Evolutionary conservation across 345 rosid species (phyloP).

Genomic region (Gossypium herbaceum): DNA sequence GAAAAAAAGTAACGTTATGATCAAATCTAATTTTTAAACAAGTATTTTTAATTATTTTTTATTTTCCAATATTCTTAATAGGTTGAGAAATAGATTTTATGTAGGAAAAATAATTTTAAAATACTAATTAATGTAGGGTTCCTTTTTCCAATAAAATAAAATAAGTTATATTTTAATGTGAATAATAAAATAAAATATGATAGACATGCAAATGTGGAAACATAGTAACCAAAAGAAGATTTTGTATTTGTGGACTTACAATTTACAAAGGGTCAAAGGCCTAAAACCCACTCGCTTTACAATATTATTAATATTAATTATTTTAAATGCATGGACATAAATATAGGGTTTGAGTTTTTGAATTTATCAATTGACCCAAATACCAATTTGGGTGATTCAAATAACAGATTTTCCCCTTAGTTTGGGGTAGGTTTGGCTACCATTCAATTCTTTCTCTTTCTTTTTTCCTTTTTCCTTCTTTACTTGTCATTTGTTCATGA

Average conservation of each 20-base stretch:
- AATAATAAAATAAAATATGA: neutral
- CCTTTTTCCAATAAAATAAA: too few relatives aligned
- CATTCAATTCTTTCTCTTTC: too few relatives aligned
- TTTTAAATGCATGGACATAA: neutral
- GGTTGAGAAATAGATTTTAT: too few relatives aligned
- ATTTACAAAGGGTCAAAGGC: neutral
- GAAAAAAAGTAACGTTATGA: too few relatives aligned
- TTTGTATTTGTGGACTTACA: neutral
- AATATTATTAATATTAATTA: neutral
- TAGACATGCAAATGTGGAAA: slow-evolving; percentile 1
- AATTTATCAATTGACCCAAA: neutral
- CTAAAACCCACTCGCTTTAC: too few relatives aligned
- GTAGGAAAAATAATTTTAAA: too few relatives aligned
- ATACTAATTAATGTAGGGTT: too few relatives aligned
- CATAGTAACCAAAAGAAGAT: neutral
- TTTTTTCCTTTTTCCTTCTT: too few relatives aligned
- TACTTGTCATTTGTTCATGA: too few relatives aligned
- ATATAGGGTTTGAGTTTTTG: neutral
- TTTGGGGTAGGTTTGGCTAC: neutral
- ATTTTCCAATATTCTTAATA: too few relatives aligned
- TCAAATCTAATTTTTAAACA: too few relatives aligned
- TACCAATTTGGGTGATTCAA: slow-evolving; percentile 6
- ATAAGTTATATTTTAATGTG: neutral
- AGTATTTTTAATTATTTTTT: too few relatives aligned
- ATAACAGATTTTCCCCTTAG: neutral